Percentiles rank a stretch among this genome's conserved stretches.
These are phyloP conservation scores for Penicillium soppii DNA, from an alignment of 495 filamentous ascomycete genomes.

Conservation along the genomic window DNA sequence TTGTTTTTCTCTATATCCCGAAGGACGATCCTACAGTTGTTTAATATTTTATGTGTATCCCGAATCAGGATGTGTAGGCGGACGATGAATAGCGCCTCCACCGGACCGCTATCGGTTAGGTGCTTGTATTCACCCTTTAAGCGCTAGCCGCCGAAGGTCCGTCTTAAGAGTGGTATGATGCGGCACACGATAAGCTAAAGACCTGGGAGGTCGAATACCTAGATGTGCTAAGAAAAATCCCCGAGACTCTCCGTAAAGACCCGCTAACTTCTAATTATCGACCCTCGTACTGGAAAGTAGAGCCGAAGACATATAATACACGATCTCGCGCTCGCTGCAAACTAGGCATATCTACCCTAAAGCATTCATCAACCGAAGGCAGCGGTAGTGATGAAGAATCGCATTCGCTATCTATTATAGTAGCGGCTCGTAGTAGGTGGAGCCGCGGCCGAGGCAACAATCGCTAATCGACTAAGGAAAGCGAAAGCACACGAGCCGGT, in stretches of 20 bases:
- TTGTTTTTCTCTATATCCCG: slow-evolving; percentile 48
- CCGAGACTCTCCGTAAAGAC: slow-evolving; percentile 25
- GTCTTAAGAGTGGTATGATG: slow-evolving; percentile 36
- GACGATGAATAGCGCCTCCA: slow-evolving; percentile 29
- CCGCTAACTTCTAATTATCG: slow-evolving; percentile 27
- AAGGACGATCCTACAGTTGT: slow-evolving; percentile 28
- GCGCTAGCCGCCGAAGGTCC: slow-evolving; percentile 35
- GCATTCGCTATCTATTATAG: too few relatives aligned
- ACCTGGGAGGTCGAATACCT: slow-evolving; percentile 31
- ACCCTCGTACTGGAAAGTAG: slow-evolving; percentile 25
- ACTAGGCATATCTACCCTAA: too few relatives aligned
- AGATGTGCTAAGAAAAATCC: slow-evolving; percentile 26
- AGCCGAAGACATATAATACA: slow-evolving; percentile 26
- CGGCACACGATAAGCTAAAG: slow-evolving; percentile 20
- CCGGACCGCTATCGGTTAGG: slow-evolving; percentile 44
- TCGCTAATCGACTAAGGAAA: too few relatives aligned
- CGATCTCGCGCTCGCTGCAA: slow-evolving; percentile 23
- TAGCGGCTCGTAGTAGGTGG: too few relatives aligned
- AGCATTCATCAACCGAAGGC: too few relatives aligned
- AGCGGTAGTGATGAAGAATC: too few relatives aligned
- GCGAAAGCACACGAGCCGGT: too few relatives aligned
- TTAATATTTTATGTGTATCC: slow-evolving; percentile 30
- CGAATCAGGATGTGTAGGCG: slow-evolving; percentile 30
- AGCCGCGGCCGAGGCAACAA: too few relatives aligned
- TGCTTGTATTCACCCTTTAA: slow-evolving; percentile 48